Conservation (phyloP, 331 rosid genomes). For the Cydonia oblonga region DNA sequence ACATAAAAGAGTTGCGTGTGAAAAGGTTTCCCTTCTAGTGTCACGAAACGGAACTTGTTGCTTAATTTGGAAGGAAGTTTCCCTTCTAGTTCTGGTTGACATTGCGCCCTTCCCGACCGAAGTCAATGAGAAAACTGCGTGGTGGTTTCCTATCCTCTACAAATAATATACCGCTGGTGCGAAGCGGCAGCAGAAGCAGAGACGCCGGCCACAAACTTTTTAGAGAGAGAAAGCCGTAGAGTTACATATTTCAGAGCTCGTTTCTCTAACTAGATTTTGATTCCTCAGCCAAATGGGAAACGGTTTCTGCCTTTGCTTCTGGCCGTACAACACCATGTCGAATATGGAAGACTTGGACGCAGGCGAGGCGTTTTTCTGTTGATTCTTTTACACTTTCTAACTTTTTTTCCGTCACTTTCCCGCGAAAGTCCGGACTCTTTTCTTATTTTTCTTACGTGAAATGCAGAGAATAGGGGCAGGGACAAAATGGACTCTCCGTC, state of each 20-base stretch:
- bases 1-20: not conserved
- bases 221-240: conserved; percentile 5
- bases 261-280: not conserved
- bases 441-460: not conserved
- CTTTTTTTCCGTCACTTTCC: conserved; percentile 13
- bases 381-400: not conserved
- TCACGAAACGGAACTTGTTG: not conserved
- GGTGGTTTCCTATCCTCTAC: not conserved
- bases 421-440: not conserved
- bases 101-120: not conserved
- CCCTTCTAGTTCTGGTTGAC: not conserved
- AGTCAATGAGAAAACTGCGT: not conserved
- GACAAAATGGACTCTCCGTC: conserved; percentile 23
- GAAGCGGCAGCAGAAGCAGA: not conserved
- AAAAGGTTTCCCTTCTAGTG: not conserved
- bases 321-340: conserved; percentile 65
- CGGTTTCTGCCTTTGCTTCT: conserved; percentile 69
- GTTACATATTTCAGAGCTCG: not conserved
- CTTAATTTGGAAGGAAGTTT: not conserved
- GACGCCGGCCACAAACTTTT: not conserved
- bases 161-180: not conserved
- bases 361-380: conserved; percentile 22
- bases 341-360: conserved; percentile 46
- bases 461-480: conserved; percentile 40
- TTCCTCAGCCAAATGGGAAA: conserved; percentile 60